Conservation (phyloP, 305 asterid genomes). For the Fraxinus platypoda region DNA sequence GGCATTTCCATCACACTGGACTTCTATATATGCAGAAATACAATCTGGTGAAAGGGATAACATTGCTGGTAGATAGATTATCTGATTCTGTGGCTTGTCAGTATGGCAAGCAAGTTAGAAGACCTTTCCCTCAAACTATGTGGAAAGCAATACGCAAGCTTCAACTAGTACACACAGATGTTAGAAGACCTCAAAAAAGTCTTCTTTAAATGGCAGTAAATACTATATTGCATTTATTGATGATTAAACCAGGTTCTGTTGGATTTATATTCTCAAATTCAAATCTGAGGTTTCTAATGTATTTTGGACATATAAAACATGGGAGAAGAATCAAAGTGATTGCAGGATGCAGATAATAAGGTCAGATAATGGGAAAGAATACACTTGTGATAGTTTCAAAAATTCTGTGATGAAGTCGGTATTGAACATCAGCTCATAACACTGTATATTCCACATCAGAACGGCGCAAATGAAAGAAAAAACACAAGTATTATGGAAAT, state of each 20-base stretch:
- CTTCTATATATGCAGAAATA: too few relatives aligned
- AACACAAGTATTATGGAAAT: not conserved
- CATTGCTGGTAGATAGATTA: too few relatives aligned
- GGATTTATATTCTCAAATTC: not conserved
- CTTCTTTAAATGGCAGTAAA: not conserved
- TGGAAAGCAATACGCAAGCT: slow-evolving; percentile 8
- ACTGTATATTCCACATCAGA: not conserved
- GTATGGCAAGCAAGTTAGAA: not conserved
- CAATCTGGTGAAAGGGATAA: too few relatives aligned
- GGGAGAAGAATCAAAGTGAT: slow-evolving; percentile 9
- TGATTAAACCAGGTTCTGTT: not conserved
- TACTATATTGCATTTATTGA: slow-evolving; percentile 9
- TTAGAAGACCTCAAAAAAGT: not conserved
- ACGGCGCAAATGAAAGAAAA: not conserved
- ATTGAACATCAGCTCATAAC: not conserved
- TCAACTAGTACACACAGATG: not conserved
- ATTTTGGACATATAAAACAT: not conserved
- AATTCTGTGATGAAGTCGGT: not conserved
- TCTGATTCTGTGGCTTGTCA: not conserved
- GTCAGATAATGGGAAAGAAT: slow-evolving; percentile 10
- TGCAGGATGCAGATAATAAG: not conserved
- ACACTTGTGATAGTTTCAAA: not conserved
- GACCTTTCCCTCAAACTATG: not conserved
- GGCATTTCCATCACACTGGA: too few relatives aligned
- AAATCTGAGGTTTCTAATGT: not conserved